phyloP scores from a whole-genome alignment of 2,329 filamentous ascomycete species.

The Emmonsiellopsis sp. region DNA sequence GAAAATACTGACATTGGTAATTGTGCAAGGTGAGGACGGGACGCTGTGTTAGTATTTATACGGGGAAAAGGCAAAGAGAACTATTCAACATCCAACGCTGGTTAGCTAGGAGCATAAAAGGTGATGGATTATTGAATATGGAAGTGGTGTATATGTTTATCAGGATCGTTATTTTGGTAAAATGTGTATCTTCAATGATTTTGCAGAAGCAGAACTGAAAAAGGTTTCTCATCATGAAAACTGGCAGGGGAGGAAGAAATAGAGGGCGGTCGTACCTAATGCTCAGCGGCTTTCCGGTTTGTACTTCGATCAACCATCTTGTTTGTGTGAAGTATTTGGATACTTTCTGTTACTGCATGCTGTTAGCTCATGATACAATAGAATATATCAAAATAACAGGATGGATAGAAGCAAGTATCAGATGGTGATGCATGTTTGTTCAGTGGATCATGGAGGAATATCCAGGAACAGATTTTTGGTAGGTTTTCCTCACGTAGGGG shows the following conservation, averaged over 20 bases:
- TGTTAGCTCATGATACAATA: constrained; percentile 4
- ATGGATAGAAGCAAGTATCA: constrained; percentile 25
- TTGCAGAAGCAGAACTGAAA: constrained; percentile 58
- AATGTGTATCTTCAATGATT: constrained; percentile 47
- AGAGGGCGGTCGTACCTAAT: background rate
- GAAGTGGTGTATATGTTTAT: constrained; percentile 17
- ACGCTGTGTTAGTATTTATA: background rate
- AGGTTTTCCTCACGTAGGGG: constrained; percentile 42
- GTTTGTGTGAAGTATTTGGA: background rate
- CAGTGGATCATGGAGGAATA: constrained; percentile 45
- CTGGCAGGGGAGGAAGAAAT: constrained; percentile 2
- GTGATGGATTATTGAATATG: background rate
- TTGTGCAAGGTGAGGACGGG: background rate
- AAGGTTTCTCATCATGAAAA: constrained; percentile 42
- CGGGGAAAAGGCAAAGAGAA: background rate
- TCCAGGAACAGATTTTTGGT: constrained; percentile 46
- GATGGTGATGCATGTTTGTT: constrained; percentile 57
- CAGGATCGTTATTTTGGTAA: constrained; percentile 47
- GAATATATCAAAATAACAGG: constrained; percentile 10
- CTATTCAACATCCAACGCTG: background rate
- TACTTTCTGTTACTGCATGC: background rate
- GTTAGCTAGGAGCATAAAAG: background rate
- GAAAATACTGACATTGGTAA: background rate
- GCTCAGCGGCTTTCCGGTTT: too few relatives aligned
- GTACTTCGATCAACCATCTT: too few relatives aligned